Evolutionary conservation across 345 rosid species (phyloP), one percentile per base, ranked within the genome.

Genomic region (Xanthoceras sorbifolium): DNA sequence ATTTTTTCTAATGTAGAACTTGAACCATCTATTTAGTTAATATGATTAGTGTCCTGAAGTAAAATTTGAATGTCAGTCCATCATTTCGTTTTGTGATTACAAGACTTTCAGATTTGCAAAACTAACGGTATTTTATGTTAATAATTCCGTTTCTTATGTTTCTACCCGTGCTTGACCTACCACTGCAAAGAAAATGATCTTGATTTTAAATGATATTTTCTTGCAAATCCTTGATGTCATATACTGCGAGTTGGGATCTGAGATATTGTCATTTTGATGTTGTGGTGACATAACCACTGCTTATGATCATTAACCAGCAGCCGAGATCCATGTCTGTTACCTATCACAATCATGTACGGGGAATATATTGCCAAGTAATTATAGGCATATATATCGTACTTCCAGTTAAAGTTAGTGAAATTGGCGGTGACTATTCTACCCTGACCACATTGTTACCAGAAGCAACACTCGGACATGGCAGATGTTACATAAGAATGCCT

Each of bases 1-100:
- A 57, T 6, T 55, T 36, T 25, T 32, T 38, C 29, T 55, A 32
- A 22, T 48, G 40, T 22, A 55, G 57, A 40, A 22, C 50, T 40
- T 28, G 36, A 40, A 22, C 31, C 29, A 40, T 66, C 29, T 38
- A 36, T 66, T 28, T 42, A 44, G 40, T 78, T 61, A 48, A 52
- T 48, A 12, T 64, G 18, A 71, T 40, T 71, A 22, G 15, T 64
- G 57, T 61, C 1, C 17, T 54, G 34, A 18, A 32, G 52, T 31
- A 71, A 61, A 75, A 28, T 71, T n/a, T 31, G 25, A 59, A 42
- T 32, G 34, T 55, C 48, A 32, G 54, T 25, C 26, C 34, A 48
- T 71, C 42, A 32, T 65, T 44, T 9, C 65, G 28, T 40, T 64
- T 63, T 80, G 26, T 50, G 62, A 76, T 67, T 38, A 9, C 12